Evolutionary conservation across 768 basidiomycete species (phyloP).

Genomic region (Xerocomellus intermedius): DNA sequence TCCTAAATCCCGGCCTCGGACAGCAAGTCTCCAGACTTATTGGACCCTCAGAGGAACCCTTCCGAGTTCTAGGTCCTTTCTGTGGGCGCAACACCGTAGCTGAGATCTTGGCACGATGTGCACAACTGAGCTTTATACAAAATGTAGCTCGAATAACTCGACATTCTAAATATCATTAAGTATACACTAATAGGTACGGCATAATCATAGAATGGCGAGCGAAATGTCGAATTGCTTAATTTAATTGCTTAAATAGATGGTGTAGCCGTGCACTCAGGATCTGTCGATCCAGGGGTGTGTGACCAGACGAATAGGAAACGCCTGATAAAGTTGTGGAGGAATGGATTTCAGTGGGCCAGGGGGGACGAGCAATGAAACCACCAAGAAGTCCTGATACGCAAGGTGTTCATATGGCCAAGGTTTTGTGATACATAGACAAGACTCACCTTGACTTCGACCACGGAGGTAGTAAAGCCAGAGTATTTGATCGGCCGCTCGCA

Average conservation of each 20-base stretch:
- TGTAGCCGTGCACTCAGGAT: slow-evolving; percentile 16
- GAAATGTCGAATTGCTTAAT: slow-evolving; percentile 6
- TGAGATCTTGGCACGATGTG: not conserved
- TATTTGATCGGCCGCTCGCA: slow-evolving; percentile 38
- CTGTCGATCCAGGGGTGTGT: slow-evolving; percentile 52
- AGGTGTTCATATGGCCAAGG: not conserved
- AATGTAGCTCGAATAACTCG: not conserved
- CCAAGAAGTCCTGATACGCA: slow-evolving; percentile 55
- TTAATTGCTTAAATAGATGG: slow-evolving; percentile 18
- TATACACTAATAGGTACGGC: not conserved
- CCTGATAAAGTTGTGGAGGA: slow-evolving; percentile 41
- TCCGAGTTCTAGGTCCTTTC: not conserved
- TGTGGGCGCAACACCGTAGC: no score
- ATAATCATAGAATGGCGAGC: slow-evolving; percentile 1
- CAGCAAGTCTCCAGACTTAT: no score
- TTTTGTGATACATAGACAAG: not conserved
- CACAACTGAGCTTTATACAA: not conserved
- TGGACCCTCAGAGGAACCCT: no score
- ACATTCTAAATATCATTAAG: slow-evolving; percentile 11
- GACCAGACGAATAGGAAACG: slow-evolving; percentile 59
- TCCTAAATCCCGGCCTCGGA: no score
- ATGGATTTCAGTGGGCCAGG: slow-evolving; percentile 35
- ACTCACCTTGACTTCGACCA: slow-evolving; percentile 51
- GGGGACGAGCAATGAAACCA: slow-evolving; percentile 44
- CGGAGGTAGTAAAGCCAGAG: slow-evolving; percentile 50